phyloP scores from a whole-genome alignment of 192 early-diverging fungal species.

The Umbelopsis sp. region DNA sequence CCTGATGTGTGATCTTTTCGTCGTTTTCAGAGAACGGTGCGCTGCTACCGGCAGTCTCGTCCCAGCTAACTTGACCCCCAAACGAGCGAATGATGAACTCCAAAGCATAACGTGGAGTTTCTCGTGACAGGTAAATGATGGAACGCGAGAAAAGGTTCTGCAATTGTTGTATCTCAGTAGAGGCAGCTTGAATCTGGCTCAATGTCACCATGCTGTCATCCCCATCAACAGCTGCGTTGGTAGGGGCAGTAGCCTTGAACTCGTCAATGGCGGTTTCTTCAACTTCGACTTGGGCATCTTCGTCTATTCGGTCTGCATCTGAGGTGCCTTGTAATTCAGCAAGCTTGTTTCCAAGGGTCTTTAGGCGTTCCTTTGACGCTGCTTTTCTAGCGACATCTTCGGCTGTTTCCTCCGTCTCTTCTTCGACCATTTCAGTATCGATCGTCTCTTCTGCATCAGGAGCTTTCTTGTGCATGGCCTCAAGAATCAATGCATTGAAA shows the following conservation, averaged over 20 bases:
- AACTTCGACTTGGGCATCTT: constrained; percentile 24
- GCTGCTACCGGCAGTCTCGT: constrained; percentile 70
- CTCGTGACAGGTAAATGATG: constrained; percentile 90
- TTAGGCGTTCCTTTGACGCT: constrained; percentile 52
- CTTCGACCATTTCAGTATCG: constrained; percentile 18
- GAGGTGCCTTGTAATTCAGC: constrained; percentile 42
- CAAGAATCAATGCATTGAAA: constrained; percentile 67
- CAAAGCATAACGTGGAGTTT: constrained; percentile 90
- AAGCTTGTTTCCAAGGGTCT: constrained; percentile 45
- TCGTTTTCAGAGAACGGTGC: constrained; percentile 81
- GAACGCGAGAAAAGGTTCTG: constrained; percentile 59
- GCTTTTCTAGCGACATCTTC: constrained; percentile 41
- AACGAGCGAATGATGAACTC: constrained; percentile 90
- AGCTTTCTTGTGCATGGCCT: constrained; percentile 34
- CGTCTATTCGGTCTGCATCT: constrained; percentile 31
- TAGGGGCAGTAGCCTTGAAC: constrained; percentile 38
- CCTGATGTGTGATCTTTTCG: constrained; percentile 85
- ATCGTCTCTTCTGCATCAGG: constrained; percentile 36
- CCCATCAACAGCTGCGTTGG: constrained; percentile 34
- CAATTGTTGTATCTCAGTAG: constrained; percentile 44
- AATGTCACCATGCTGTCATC: constrained; percentile 47
- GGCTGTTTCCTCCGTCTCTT: constrained; percentile 31
- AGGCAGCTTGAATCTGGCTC: constrained; percentile 53
- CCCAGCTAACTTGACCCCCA: constrained; percentile 93
- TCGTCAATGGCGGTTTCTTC: constrained; percentile 50